Base-by-base conservation (phyloP, 208 protist genomes). In the Acanthamoeba healyi region DNA sequence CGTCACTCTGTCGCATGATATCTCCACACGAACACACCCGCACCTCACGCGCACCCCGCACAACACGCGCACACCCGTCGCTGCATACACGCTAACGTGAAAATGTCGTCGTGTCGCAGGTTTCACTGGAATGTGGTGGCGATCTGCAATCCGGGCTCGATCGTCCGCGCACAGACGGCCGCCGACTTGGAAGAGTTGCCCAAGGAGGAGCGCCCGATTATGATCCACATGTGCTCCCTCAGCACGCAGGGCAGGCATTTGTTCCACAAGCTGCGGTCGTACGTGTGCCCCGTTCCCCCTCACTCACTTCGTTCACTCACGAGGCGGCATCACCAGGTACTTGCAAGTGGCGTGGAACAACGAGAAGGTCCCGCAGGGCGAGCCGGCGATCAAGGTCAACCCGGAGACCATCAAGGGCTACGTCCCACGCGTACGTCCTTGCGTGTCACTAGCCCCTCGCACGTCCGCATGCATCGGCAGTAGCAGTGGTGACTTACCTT, bases 161-260 rank as follows among this genome's bases (percentile, higher is more conserved):
- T 87, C 44, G 42, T 26, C n/a, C 22, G n/a, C 26, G 42, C 42
- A 0, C 40, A 87, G 1, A 58, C 26, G 42, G 22, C 77, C 10
- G 77, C 17, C 17, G 77, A 51, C 15, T n/a, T 84, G 29, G 74
- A 84, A 9, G 17, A 46, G 77, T 42, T 87, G n/a, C 77, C 77
- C 10, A n/a, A 34, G 24, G 36, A 46, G 42, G 19, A 56, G 17
- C 14, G 19, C 17, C 77, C 77, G 2, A 3, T 29, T 2, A 49
- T 87, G 44, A 15, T 87, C 26, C n/a, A 87, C 77, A 87, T 87
- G 77, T 87, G 77, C 34, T 87, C 77, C 9, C 44, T 87, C 29
- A 7, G n/a, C 77, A n/a, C 34, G n/a, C 10, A 7, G 26, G 46
- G 12, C n/a, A 19, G 17, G 7, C 29, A n/a, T 24, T 7, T 87